Conservation (phyloP, 176 grass and related monocot species). For the Guadua angustifolia region DNA sequence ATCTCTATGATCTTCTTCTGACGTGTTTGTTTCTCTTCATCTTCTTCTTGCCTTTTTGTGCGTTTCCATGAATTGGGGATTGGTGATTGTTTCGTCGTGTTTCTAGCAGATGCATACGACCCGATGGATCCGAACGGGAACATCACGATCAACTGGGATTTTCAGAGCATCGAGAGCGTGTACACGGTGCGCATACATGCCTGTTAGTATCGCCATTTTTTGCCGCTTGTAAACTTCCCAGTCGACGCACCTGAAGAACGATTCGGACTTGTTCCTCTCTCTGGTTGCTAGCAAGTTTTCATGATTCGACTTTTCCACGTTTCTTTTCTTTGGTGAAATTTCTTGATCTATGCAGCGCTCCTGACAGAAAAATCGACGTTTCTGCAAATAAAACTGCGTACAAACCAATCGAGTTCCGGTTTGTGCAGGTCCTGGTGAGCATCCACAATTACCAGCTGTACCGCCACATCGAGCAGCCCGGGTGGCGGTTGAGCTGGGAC, state of each 20-base stretch:
- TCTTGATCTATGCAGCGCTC: neutral
- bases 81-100: neutral
- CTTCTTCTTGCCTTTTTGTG: neutral
- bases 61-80: neutral
- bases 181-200: conserved; percentile 55
- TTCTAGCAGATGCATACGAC: conserved; percentile 62
- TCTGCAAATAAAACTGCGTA: neutral
- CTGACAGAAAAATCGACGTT: neutral
- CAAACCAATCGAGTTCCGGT: neutral
- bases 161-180: conserved; percentile 15
- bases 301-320: neutral
- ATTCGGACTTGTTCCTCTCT: neutral
- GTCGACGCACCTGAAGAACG: neutral
- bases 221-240: neutral
- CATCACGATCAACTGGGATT: conserved; percentile 80
- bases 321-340: neutral
- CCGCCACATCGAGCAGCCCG: conserved; percentile 72
- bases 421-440: conserved; percentile 58
- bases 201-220: conserved; percentile 8
- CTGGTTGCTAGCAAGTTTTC: neutral
- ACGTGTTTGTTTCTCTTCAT: neutral
- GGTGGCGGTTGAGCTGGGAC: conserved; percentile 73
- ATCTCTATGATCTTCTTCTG: neutral
- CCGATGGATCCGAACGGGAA: conserved; percentile 64
- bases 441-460: conserved; percentile 82